Base-by-base conservation (phyloP, 2,329 filamentous ascomycete species). In the Pseudogymnoascus sp. region DNA sequence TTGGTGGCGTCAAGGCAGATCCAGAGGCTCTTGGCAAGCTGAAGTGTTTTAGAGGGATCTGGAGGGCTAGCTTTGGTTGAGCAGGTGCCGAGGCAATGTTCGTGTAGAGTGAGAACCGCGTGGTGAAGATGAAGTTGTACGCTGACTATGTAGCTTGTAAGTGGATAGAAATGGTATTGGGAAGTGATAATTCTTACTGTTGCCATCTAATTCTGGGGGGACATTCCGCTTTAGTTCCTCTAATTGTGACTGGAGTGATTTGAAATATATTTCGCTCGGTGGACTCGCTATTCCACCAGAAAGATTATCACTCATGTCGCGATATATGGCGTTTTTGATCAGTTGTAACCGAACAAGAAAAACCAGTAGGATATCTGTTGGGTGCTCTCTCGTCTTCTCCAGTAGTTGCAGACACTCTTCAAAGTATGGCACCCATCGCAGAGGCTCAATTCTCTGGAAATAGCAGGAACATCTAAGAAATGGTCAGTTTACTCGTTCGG, bases 351-450 rank as follows among this genome's bases (percentile, higher is more conserved):
- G 26, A 18, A 26, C 29, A 34, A 57, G 29, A 18, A 57, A 57
- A 14, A 65, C 54, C 5, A 66, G 51, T 26, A 60, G 21, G 11
- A 7, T 10, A 51, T 66, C 65, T 2, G 64, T 66, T 4, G 39
- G 23, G 31, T 63, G 62, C 26, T 66, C 65, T 18, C 63, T 62
- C 18, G 14, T n/a, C n/a, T 62, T 54, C 42, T 66, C 31, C 1
- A 66, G 14, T 36, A 57, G 16, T 4, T 45, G 37, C 8, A 66
- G 45, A 42, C 61, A 66, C 36, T 65, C 65, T 12, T 66, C 61
- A 21, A 64, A 29, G 45, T 65, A 65, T 29, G 63, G 61, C 10
- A 26, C 63, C 65, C 65, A 66, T 40, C 57, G 42, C 60, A 66
- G 61, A 18, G 59, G 26, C 47, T 66, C 63, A 11, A 66, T 65